Evolutionary conservation across 2,329 filamentous ascomycete genomes (phyloP).

Genomic region (Nothomitra cinnamomea): DNA sequence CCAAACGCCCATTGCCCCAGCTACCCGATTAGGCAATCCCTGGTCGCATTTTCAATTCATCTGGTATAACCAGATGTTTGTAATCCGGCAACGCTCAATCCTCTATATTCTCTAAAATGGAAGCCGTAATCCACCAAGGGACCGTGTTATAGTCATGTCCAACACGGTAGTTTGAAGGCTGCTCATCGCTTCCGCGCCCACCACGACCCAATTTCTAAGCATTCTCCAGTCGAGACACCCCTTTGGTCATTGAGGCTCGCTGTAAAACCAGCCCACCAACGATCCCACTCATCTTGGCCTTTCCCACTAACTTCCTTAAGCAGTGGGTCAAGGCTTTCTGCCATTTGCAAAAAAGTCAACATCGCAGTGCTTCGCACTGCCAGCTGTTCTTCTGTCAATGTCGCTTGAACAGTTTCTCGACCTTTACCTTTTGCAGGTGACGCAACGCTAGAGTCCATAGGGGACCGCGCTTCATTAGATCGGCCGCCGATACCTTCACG

Average conservation of each 20-base stretch:
- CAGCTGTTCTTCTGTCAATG: conserved; percentile 49
- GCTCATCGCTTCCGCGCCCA: conserved; percentile 30
- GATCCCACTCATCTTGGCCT: conserved; percentile 81
- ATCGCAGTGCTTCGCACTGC: conserved; percentile 67
- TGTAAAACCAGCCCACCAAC: conserved; percentile 80
- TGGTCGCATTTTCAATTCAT: background rate
- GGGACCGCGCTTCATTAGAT: conserved; percentile 21
- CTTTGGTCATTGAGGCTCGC: conserved; percentile 63
- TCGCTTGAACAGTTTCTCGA: conserved; percentile 23
- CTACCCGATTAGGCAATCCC: no score
- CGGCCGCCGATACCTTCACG: conserved; percentile 47
- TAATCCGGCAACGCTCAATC: no score
- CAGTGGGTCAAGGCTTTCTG: conserved; percentile 70
- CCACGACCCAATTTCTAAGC: conserved; percentile 51
- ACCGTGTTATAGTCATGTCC: conserved; percentile 23
- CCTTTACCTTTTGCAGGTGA: conserved; percentile 9
- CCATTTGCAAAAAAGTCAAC: conserved; percentile 62
- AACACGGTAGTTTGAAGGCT: conserved; percentile 15
- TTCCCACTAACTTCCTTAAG: conserved; percentile 71
- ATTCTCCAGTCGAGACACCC: conserved; percentile 69
- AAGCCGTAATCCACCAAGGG: conserved; percentile 1
- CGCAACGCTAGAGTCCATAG: conserved; percentile 13
- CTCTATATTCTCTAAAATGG: conserved; percentile 9
- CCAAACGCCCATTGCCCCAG: conserved; percentile 1
- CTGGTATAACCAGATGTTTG: no score